Conservation (phyloP, 208 protist genomes). For the Leishmania turanica region DNA sequence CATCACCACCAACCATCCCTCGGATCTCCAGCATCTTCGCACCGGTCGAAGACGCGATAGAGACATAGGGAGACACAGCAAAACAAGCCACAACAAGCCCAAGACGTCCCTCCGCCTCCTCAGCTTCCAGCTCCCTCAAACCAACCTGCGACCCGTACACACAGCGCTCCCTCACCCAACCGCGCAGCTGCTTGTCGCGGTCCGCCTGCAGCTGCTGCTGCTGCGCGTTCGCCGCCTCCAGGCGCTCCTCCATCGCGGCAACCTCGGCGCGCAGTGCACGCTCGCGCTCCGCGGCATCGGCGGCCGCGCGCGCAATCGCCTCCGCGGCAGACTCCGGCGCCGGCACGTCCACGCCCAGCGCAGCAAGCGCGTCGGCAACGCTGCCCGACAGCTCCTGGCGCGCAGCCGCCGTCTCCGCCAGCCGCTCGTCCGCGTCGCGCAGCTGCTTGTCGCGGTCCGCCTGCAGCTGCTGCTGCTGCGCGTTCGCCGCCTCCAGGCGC, state of each 20-base stretch:
- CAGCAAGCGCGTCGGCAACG: slow-evolving; percentile 10
- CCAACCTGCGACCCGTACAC: fast-evolving
- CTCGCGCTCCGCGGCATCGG: slow-evolving; percentile 21
- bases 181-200: neutral
- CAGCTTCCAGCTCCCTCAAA: too few relatives aligned
- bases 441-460: slow-evolving; percentile 7
- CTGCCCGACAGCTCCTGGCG: neutral
- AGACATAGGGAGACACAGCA: fast-evolving
- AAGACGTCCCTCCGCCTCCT: too few relatives aligned
- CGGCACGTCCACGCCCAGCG: slow-evolving; percentile 10
- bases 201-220: slow-evolving; percentile 11
- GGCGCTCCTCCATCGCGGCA: neutral
- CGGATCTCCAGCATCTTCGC: too few relatives aligned
- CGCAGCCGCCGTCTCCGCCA: slow-evolving; percentile 1
- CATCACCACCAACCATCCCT: too few relatives aligned
- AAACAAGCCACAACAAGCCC: too few relatives aligned
- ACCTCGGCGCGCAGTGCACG: slow-evolving; percentile 6
- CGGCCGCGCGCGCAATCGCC: slow-evolving; percentile 14
- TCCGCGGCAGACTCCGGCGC: slow-evolving; percentile 1
- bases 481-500: neutral
- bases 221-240: slow-evolving; percentile 8
- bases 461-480: neutral
- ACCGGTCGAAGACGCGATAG: too few relatives aligned
- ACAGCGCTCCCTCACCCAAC: fast-evolving
- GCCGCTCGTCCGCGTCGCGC: neutral